phyloP scores from a whole-genome alignment of 2,329 filamentous ascomycete species.

The Penicillium fuscoglaucum region DNA sequence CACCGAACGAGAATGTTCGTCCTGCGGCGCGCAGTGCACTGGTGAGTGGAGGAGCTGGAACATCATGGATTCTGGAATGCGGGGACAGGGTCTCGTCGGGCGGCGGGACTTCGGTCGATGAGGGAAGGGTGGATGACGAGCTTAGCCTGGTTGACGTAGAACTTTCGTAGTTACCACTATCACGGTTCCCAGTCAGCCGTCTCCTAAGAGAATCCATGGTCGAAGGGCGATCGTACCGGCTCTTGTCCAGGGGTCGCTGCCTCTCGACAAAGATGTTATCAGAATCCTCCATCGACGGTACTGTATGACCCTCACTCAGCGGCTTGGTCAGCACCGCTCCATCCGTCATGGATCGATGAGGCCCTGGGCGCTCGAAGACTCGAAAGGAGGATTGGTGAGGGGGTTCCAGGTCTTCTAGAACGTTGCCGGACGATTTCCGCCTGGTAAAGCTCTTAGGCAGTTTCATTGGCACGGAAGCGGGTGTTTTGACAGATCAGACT shows the following conservation, averaged over 20 bases:
- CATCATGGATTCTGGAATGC: slow-evolving; percentile 43
- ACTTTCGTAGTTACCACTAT: slow-evolving; percentile 52
- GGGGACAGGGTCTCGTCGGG: slow-evolving; percentile 42
- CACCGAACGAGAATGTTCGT: slow-evolving; percentile 57
- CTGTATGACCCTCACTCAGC: slow-evolving; percentile 36
- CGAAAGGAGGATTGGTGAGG: slow-evolving; percentile 51
- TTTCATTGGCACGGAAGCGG: slow-evolving; percentile 54
- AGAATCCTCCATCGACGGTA: slow-evolving; percentile 39
- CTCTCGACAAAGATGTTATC: slow-evolving; percentile 44
- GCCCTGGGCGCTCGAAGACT: slow-evolving; percentile 53
- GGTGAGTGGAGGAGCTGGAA: slow-evolving; percentile 42
- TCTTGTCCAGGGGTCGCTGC: slow-evolving; percentile 35
- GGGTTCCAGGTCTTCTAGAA: slow-evolving; percentile 49
- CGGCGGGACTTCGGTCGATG: slow-evolving; percentile 51
- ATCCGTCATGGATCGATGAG: slow-evolving; percentile 46
- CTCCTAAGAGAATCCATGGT: slow-evolving; percentile 21
- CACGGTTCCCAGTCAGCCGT: slow-evolving; percentile 39
- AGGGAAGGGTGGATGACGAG: slow-evolving; percentile 57
- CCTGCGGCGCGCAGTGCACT: slow-evolving; percentile 49
- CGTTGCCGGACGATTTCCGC: slow-evolving; percentile 58
- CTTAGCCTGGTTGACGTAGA: slow-evolving; percentile 54
- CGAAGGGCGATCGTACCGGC: slow-evolving; percentile 36
- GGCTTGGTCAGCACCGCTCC: slow-evolving; percentile 39
- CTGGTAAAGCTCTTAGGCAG: slow-evolving; percentile 55
- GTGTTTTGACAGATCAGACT: background rate